Percentiles rank a stretch among this genome's conserved stretches.
Conservation (phyloP, 768 basidiomycete genomes). For the Podaxis sp. region DNA sequence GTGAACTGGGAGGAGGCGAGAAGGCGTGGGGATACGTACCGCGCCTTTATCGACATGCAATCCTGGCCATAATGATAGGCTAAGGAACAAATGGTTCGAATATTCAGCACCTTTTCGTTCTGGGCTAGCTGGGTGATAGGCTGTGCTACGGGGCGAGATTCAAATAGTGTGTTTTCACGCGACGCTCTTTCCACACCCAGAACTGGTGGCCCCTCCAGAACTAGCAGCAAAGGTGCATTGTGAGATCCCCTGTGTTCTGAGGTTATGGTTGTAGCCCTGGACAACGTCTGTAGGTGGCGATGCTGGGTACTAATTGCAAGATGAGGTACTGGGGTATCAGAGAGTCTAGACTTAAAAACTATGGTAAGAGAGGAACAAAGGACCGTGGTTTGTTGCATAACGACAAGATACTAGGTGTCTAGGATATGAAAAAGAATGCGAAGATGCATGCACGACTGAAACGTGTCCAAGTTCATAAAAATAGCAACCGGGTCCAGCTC, state of each 20-base stretch:
- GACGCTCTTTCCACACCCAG: no score
- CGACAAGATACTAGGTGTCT: background rate
- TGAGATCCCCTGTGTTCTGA: no score
- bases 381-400: background rate
- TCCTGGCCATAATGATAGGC: background rate
- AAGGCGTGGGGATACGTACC: background rate
- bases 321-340: background rate
- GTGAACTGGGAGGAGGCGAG: background rate
- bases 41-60: background rate
- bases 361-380: background rate
- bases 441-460: background rate
- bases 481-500: slow-evolving; percentile 20
- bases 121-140: no score
- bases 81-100: background rate
- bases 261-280: no score
- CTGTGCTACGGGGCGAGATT: no score
- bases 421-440: background rate
- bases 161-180: no score
- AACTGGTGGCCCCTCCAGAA: no score
- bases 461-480: background rate
- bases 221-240: no score
- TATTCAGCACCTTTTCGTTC: no score
- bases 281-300: no score
- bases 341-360: background rate
- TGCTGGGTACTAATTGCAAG: background rate